Evolutionary conservation across 192 early-diverging fungal genomes (phyloP).

Genomic region (Funneliformis geosporum): DNA sequence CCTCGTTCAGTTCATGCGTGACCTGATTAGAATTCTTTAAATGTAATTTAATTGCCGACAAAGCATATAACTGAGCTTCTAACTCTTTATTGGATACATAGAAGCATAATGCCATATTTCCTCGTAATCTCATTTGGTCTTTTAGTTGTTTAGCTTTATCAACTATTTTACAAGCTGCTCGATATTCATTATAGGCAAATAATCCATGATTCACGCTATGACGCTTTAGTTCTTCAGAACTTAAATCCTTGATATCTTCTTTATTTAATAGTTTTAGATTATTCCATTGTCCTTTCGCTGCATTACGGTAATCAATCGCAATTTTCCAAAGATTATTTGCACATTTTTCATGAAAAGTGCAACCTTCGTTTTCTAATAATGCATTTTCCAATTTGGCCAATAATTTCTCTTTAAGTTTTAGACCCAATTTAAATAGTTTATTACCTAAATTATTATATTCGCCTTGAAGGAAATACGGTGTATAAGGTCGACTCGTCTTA

Average conservation of each 20-base stretch:
- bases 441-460: background rate
- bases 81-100: background rate
- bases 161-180: slow-evolving; percentile 9
- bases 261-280: background rate
- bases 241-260: background rate
- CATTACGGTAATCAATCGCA: slow-evolving; percentile 8
- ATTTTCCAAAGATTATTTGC: background rate
- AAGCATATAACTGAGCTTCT: slow-evolving; percentile 14
- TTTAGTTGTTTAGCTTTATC: background rate
- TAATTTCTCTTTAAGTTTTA: background rate
- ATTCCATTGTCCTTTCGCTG: background rate
- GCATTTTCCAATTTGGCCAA: background rate
- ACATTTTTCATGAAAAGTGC: background rate
- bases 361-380: background rate
- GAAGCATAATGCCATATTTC: slow-evolving; percentile 18
- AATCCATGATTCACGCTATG: background rate
- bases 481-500: background rate
- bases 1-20: background rate
- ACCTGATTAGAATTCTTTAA: background rate
- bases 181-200: background rate
- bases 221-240: background rate
- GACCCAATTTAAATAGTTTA: background rate
- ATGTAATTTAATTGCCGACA: background rate
- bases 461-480: background rate
- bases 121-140: slow-evolving; percentile 1